A percentile compares a stretch with the other conserved stretches of the same genome.
Conservation (phyloP, 1,284 basidiomycete genomes). For the Mycosarcoma mackinlayi region DNA sequence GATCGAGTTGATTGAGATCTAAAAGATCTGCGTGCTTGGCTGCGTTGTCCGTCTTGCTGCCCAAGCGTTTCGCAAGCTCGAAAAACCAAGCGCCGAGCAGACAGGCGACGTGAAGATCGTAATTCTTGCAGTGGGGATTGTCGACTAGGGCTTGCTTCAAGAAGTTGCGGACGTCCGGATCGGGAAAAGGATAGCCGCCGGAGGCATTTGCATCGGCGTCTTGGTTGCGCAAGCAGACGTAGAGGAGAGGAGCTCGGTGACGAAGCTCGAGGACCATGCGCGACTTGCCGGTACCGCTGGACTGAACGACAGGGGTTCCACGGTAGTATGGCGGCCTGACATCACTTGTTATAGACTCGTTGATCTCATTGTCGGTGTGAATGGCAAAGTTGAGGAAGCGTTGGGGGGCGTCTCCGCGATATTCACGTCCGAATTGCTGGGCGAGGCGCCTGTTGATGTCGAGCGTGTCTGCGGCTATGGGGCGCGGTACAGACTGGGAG, state of each 20-base stretch:
- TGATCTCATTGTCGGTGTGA: not conserved
- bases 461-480: too few species aligned
- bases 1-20: constrained; percentile 1
- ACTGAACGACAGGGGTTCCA: constrained; percentile 22
- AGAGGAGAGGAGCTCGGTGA: constrained; percentile 15
- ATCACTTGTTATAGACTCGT: not conserved
- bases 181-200: constrained; percentile 8
- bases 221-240: constrained; percentile 16
- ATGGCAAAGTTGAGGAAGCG: constrained; percentile 13
- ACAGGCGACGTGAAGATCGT: constrained; percentile 13
- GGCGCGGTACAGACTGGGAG: too few species aligned
- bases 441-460: too few species aligned
- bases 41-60: not conserved
- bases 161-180: constrained; percentile 4
- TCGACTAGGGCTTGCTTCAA: not conserved
- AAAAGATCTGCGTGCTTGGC: not conserved
- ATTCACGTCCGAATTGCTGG: constrained; percentile 2
- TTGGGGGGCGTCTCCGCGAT: constrained; percentile 6
- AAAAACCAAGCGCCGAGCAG: constrained; percentile 10
- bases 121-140: not conserved
- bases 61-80: constrained; percentile 1
- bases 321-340: constrained; percentile 1
- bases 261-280: constrained; percentile 18
- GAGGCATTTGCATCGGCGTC: not conserved
- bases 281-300: constrained; percentile 35